phyloP scores from a whole-genome alignment of 129 eudicot genomes.

The carrot (Daucus carota) region DH1_v3.0 NC_030382.2:46278501-46279000 shows the following conservation, averaged over 20 bases:
- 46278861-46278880: conserved; percentile 4
- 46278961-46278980: conserved; percentile 7
- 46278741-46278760: not conserved
- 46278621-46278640: no score
- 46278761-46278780: no score
- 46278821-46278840: not conserved
- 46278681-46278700: not conserved
- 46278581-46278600: not conserved
- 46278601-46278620: no score
- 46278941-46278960: conserved; percentile 10
- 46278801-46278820: not conserved
- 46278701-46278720: not conserved
- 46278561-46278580: not conserved
- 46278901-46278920: not conserved
- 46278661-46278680: not conserved
- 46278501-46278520: not conserved
- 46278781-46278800: not conserved
- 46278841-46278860: conserved; percentile 11
- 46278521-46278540: not conserved
- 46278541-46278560: not conserved
- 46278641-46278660: no score
- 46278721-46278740: not conserved
- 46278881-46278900: conserved; percentile 15
- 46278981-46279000: not conserved
- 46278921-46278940: conserved; percentile 2